Base-by-base conservation (phyloP, 2,329 filamentous ascomycete species). In the Pseudogymnoascus sp. region DNA sequence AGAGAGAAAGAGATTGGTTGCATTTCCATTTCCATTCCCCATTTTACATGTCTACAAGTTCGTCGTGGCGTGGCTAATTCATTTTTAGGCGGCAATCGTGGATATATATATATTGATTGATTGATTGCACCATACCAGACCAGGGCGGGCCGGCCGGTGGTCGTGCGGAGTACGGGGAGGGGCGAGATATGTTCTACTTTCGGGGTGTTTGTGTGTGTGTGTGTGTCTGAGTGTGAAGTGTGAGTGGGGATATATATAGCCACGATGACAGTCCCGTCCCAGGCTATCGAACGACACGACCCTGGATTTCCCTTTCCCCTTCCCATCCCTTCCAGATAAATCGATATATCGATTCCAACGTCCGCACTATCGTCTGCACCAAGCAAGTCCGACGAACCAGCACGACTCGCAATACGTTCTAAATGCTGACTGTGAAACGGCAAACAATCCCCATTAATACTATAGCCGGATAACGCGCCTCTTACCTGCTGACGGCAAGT, bases 1-100 rank as follows among this genome's bases (percentile, higher is more conserved):
- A 22, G 20, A 22, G 20, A 22, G 20, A 4, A 22, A 22, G 20
- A 22, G 20, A 22, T 22, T 22, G 20, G 20, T 22, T 22, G 20
- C 20, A 22, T 22, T 22, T 4, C n/a, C 8, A 16, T 30, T 12
- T 8, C 20, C 39, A 43, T 43, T n/a, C 6, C 25, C 47, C 35
- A 36, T 36, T 36, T 36, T 12, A 12, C 11, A 33, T 22, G 20
- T 33, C 18, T 33, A 33, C 43, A 54, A 2, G 6, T 33, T 54
- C n/a, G n/a, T n/a, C n/a, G n/a, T n/a, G n/a, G 47, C 25, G 47
- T 25, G 47, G 47, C 16, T 33, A 54, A 54, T 54, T 54, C n/a
- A 7, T 54, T 54, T 33, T 54, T 54, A 54, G 47, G 47, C 47
- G 47, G 47, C 47, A 54, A 54, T 54, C 47, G 16, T 54, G 47